Evolutionary conservation across 257 asterid genomes (phyloP), one percentile per base, ranked within the genome.

Genomic region (Solanum lignicaule): DNA sequence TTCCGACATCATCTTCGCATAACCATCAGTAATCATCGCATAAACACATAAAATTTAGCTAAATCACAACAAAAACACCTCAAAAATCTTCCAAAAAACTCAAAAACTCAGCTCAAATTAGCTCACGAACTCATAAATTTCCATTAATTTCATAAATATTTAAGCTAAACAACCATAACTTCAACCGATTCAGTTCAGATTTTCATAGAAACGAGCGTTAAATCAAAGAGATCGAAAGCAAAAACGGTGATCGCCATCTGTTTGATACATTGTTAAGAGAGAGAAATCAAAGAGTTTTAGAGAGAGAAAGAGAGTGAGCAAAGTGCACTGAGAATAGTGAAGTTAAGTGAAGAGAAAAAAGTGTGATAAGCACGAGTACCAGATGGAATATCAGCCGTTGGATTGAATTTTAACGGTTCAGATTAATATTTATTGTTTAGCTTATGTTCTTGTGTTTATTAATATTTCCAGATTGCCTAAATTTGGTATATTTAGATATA

Each of bases 1-100:
- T 66, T 92, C 95, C 62, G 94, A 88, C 86, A 88, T 87, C 94
- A 88, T 92, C 88, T 90, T 92, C 52, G 92, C 83, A 78, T 92
- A 93, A 87, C 90, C 88, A 69, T 91, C 92, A 66, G 92, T 90
- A 88, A 93, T 90, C 94, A 92, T 88, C 55, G 7, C 87, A 87
- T 39, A 89, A 32, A 89, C 87, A 90, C 75, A 68, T 6, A 68
- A 68, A 68, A 69, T 29, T 69, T 14, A 38, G 39, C 39, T 39
- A 85, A 21, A 39, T 33, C 65, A 25, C 87, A 13, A 39, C n/a
- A 72, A 78, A 25, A 23, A 55, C 36, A 83, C 81, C 43, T 85
- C 35, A n/a, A 33, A 15, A 48, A 21, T 14, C 52, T 29, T 52
- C 43, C 10, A 23, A 76, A 76, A 89, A 43, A 27, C 72, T 48